Percentiles rank a stretch among this genome's conserved stretches.
Evolutionary conservation across 257 asterid genomes (phyloP).

Genomic region (Mentha longifolia): DNA sequence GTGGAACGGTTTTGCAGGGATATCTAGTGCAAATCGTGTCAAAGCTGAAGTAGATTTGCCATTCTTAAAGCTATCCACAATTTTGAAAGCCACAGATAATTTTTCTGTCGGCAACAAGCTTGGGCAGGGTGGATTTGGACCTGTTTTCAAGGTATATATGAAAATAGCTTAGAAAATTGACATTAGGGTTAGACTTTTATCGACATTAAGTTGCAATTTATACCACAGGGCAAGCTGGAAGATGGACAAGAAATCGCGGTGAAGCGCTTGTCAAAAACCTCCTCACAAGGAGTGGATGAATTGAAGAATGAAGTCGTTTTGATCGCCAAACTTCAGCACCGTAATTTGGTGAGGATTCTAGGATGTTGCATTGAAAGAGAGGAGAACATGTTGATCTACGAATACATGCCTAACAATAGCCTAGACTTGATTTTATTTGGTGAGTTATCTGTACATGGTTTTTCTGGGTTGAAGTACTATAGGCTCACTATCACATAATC

Average conservation of each 20-base stretch:
- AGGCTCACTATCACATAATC: no score
- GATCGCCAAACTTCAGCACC: slow-evolving; percentile 33
- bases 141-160: slow-evolving; percentile 29
- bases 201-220: no score
- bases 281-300: slow-evolving; percentile 22
- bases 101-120: slow-evolving; percentile 20
- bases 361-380: slow-evolving; percentile 23
- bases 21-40: background rate
- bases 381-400: slow-evolving; percentile 33
- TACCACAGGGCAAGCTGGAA: slow-evolving; percentile 3
- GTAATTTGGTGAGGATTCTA: slow-evolving; percentile 29
- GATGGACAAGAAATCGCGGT: slow-evolving; percentile 25
- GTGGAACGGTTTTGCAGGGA: background rate
- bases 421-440: slow-evolving; percentile 16
- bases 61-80: slow-evolving; percentile 13
- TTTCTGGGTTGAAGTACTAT: no score
- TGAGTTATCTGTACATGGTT: background rate
- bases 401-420: slow-evolving; percentile 31
- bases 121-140: slow-evolving; percentile 33
- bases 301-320: slow-evolving; percentile 33
- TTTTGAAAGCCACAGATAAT: slow-evolving; percentile 20
- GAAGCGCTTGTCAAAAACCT: slow-evolving; percentile 18
- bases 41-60: slow-evolving; percentile 20
- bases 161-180: no score
- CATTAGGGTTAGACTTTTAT: no score